A percentile compares a stretch with the other conserved stretches of the same genome.
Evolutionary conservation across 495 filamentous ascomycete genomes (phyloP).

Genomic region (Thermothielavioides terrestris): DNA sequence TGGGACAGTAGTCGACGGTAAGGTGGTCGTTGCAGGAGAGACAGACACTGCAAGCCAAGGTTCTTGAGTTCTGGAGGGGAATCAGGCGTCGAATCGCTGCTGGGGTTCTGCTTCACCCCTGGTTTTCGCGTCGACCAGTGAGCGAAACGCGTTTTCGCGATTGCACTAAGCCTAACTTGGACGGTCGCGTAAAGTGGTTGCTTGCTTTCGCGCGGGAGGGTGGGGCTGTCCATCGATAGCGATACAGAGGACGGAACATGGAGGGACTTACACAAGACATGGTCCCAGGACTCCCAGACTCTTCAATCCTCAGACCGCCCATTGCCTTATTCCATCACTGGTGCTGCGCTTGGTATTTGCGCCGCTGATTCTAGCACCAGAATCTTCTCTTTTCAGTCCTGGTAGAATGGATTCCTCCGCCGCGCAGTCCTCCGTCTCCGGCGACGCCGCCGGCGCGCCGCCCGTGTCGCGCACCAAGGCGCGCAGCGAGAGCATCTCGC

Average conservation of each 20-base stretch:
- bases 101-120: neutral
- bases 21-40: neutral
- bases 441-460: slow-evolving; percentile 18
- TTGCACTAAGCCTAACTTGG: slow-evolving; percentile 18
- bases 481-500: slow-evolving; percentile 52
- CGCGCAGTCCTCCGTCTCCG: slow-evolving; percentile 10
- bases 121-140: slow-evolving; percentile 21
- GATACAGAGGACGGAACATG: neutral
- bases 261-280: neutral
- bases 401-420: slow-evolving; percentile 23
- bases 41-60: neutral
- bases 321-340: neutral
- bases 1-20: neutral
- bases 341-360: neutral
- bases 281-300: no score
- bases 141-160: slow-evolving; percentile 21
- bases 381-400: neutral
- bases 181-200: slow-evolving; percentile 36
- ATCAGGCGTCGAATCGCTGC: slow-evolving; percentile 2
- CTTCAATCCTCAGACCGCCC: no score
- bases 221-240: slow-evolving; percentile 4
- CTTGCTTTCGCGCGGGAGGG: neutral
- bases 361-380: neutral
- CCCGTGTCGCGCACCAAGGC: slow-evolving; percentile 19
- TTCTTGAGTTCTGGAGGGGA: neutral